A percentile compares a stretch with the other conserved stretches of the same genome.
Evolutionary conservation across 768 basidiomycete species (phyloP).

Genomic region (Megacollybia marginata): DNA sequence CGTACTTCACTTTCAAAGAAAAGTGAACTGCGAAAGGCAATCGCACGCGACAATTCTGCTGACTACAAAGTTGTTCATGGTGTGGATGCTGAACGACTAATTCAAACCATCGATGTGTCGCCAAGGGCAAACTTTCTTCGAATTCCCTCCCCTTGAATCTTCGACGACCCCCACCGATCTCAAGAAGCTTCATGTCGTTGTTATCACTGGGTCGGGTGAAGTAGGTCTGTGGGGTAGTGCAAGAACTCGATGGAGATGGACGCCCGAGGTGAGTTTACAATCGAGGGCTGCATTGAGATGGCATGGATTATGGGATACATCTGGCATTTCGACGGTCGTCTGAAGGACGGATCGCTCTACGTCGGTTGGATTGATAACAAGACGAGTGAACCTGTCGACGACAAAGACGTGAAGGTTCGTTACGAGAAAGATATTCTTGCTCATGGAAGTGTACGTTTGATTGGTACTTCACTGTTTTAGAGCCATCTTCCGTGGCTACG

Average conservation of each 20-base stretch:
- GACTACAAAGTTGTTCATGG: slow-evolving; percentile 92
- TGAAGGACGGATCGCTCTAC: slow-evolving; percentile 86
- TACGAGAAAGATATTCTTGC: slow-evolving; percentile 92
- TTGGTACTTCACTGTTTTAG: no score
- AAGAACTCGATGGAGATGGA: slow-evolving; percentile 99
- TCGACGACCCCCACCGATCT: slow-evolving; percentile 62
- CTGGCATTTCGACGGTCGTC: slow-evolving; percentile 96
- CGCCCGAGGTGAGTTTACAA: slow-evolving; percentile 89
- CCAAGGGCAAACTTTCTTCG: slow-evolving; percentile 98
- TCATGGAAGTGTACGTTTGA: slow-evolving; percentile 89
- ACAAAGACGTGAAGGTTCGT: slow-evolving; percentile 83
- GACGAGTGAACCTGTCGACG: no score
- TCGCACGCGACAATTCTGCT: slow-evolving; percentile 89
- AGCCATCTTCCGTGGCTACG: no score
- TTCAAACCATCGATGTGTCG: slow-evolving; percentile 87
- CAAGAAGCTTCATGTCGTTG: slow-evolving; percentile 75
- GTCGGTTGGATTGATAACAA: slow-evolving; percentile 99
- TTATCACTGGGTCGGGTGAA: slow-evolving; percentile 95
- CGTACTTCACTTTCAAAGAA: slow-evolving; percentile 76
- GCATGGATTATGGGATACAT: slow-evolving; percentile 99
- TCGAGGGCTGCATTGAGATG: slow-evolving; percentile 98
- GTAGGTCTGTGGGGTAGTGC: slow-evolving; percentile 98
- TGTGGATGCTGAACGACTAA: slow-evolving; percentile 82
- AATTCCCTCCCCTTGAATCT: slow-evolving; percentile 80
- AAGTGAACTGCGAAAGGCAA: no score